Evolutionary conservation across 768 basidiomycete genomes (phyloP).

Genomic region (Leccinellum albellum): DNA sequence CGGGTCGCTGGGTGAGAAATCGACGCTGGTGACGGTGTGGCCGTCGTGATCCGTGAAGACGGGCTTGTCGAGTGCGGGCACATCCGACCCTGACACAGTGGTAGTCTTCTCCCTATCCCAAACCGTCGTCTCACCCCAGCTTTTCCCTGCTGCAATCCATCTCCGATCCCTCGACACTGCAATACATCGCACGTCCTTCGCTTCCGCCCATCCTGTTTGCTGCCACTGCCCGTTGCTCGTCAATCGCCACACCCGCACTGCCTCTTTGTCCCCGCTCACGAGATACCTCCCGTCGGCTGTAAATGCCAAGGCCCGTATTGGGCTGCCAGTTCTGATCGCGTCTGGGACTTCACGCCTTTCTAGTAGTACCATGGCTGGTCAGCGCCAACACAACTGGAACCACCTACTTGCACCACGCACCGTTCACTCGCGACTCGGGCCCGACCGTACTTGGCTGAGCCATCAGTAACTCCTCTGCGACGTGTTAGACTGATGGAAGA

Average conservation of each 20-base stretch:
- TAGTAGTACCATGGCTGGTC: neutral
- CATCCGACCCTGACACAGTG: neutral
- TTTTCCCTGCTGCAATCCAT: constrained; percentile 10
- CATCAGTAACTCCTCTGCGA: neutral
- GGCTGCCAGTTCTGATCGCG: neutral
- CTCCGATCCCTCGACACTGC: constrained; percentile 4
- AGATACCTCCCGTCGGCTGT: neutral
- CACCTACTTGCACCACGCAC: neutral
- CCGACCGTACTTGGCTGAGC: neutral
- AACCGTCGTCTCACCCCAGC: constrained; percentile 8
- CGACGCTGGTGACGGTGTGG: constrained; percentile 7
- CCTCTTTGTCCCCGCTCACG: constrained; percentile 12
- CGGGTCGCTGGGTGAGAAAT: constrained; percentile 8
- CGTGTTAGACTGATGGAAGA: neutral
- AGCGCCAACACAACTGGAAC: neutral
- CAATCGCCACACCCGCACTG: constrained; percentile 5
- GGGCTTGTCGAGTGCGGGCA: neutral
- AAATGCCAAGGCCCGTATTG: constrained; percentile 6
- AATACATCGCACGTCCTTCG: constrained; percentile 4
- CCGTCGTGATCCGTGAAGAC: constrained; percentile 5
- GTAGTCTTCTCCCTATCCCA: neutral
- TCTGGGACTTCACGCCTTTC: neutral
- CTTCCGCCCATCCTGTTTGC: neutral
- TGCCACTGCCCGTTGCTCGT: neutral
- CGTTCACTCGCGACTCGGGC: neutral